Base-by-base conservation (phyloP, 2,329 filamentous ascomycete genomes). In the Lasiodiplodia hormozganensis region DNA sequence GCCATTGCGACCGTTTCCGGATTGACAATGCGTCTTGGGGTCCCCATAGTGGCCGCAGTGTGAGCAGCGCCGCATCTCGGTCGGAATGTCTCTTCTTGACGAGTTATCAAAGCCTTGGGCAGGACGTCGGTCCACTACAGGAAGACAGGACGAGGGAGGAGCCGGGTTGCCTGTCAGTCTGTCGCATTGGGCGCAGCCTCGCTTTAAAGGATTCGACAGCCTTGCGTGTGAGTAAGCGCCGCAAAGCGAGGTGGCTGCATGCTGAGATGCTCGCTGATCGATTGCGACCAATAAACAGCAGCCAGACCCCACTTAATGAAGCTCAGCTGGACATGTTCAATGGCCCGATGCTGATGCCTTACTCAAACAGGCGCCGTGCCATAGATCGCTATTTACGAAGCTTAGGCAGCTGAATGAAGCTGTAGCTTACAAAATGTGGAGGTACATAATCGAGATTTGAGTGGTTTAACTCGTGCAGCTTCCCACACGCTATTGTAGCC, bases 351-450 rank as follows among this genome's bases (percentile, higher is more conserved):
- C 14, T 18, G 7, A 1, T 8, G 40, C 40, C 18, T 18, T n/a
- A 18, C 3, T 47, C 7, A 8, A 8, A n/a, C 0, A n/a, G n/a
- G 21, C 3, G 3, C 2, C 2, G 3, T 21, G 43, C 5, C 7
- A 11, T 3, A 34, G 31, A 10, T 34, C 31, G 1, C 2, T 31
- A 31, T 10, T 31, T 31, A 8, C 7, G 8, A 31, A 2, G 31
- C 7, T 31, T 31, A 10, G 31, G 8, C 31, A 31, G 31, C 31
- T 8, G 7, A 31, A 31, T 10, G 7, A 31, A 31, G 31, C 31
- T 31, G 31, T 31, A 31, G 8, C 8, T 7, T 7, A 31, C 31
- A 31, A 31, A 31, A 31, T 31, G 31, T 31, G 31, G 31, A 31
- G 31, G 31, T 31, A 7, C 31, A 31, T 31, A 8, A 10, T 31